phyloP scores from a whole-genome alignment of 164 flowering plant species.

The Chimonanthus praecox region DNA sequence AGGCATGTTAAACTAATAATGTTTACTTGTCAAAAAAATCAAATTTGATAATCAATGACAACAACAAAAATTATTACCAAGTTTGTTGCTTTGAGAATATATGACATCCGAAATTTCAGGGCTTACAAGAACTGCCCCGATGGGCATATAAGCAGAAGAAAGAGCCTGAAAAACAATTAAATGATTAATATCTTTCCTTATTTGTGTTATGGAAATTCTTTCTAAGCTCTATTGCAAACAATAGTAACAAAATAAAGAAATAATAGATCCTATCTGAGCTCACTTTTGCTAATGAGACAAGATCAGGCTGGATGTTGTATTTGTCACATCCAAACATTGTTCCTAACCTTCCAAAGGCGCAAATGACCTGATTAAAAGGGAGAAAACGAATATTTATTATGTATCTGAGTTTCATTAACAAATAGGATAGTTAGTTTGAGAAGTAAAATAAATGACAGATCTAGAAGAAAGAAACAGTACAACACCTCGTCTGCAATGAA shows the following conservation, averaged over 20 bases:
- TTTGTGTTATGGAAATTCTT: not conserved
- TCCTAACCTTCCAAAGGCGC: conserved; percentile 98
- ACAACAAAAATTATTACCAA: conserved; percentile 43
- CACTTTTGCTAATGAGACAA: conserved; percentile 93
- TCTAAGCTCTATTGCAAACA: not conserved
- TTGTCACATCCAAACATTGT: conserved; percentile 96
- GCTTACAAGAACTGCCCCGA: conserved; percentile 93
- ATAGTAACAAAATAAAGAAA: not conserved
- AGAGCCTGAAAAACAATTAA: conserved; percentile 49
- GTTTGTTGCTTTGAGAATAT: conserved; percentile 84
- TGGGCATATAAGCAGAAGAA: conserved; percentile 91
- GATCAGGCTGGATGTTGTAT: conserved; percentile 89
- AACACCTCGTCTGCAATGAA: conserved; percentile 93
- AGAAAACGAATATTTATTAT: not conserved
- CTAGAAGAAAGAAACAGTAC: not conserved
- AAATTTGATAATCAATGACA: not conserved
- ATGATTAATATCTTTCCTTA: not conserved
- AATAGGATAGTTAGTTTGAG: not conserved
- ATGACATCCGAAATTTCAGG: conserved; percentile 86
- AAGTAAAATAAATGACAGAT: not conserved
- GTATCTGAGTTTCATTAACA: not conserved
- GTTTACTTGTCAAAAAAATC: not conserved
- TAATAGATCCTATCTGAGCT: not conserved
- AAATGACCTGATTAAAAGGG: conserved; percentile 52
- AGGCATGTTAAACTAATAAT: not conserved